Base-by-base conservation (phyloP, 2,329 filamentous ascomycete genomes). In the Aurifilum marmelostoma region DNA sequence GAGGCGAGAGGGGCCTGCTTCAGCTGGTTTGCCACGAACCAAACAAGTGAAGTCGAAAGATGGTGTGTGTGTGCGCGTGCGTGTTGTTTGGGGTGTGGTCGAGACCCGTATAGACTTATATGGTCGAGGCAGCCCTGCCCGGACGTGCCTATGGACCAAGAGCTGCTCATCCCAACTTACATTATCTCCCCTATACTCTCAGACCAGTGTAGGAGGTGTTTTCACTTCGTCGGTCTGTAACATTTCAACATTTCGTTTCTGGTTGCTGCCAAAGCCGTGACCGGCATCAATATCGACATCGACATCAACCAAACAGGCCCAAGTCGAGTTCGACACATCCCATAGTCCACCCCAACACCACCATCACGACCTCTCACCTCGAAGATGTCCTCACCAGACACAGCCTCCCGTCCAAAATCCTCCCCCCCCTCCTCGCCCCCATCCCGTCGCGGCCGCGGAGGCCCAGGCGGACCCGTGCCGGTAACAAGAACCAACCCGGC, bases 301-400 rank as follows among this genome's bases (percentile, higher is more conserved):
- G 52, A 29, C 24, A 27, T 32, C 52, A 27, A 32, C 37, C 52
- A 37, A n/a, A 2, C 29, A n/a, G 16, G 16, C 18, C 39, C 41
- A 58, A 32, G 7, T 39, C 65, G 24, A 59, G 3, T 21, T 1
- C 16, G n/a, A 56, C 27, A 6, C 18, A 18, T 59, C 7, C 18
- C n/a, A n/a, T n/a, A n/a, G n/a, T n/a, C n/a, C n/a, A n/a, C n/a
- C n/a, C n/a, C n/a, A n/a, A 14, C 27, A 32, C 3, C 52, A 27
- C 14, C 24, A 29, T 24, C 52, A 56, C 12, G 24, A 32, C 52
- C 1, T 16, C 32, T 14, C 32, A 59, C 56, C 32, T 21, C n/a
- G 0, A 62, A 43, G 21, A 62, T 62, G 68, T 67, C 68, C 43
- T 18, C 27, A 21, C 65, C 65, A 59, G 54, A 60, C 32, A 67